These are phyloP conservation scores for Neurospora tetraspora DNA, from an alignment of 495 filamentous ascomycete species.

Conservation along the genomic window DNA sequence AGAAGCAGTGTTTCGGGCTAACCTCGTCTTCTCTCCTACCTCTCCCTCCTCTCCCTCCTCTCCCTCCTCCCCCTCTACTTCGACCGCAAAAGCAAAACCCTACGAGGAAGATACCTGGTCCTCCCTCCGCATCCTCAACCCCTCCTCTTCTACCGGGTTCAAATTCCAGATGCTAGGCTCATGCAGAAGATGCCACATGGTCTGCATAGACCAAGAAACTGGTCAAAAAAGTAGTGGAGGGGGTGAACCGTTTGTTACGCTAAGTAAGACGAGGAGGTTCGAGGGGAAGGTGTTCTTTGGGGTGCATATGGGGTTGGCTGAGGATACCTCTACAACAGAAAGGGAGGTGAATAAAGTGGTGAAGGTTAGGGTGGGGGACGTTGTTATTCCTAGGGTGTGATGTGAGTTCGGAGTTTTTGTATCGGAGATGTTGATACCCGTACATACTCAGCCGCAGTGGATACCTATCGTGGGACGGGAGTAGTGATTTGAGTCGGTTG, in stretches of 20 bases:
- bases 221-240: constrained; percentile 51
- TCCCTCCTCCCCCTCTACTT: constrained; percentile 18
- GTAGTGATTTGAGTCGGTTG: no score
- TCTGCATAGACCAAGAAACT: constrained; percentile 82
- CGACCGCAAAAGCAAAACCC: constrained; percentile 6
- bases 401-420: not conserved
- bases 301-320: constrained; percentile 53
- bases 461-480: no score
- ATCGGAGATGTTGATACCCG: no score
- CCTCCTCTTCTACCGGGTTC: no score
- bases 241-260: constrained; percentile 81
- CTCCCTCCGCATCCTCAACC: no score
- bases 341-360: constrained; percentile 30
- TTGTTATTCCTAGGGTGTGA: constrained; percentile 19
- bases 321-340: constrained; percentile 10
- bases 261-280: constrained; percentile 74
- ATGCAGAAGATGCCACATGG: constrained; percentile 89
- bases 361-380: constrained; percentile 49
- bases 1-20: constrained; percentile 67
- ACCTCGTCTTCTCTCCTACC: constrained; percentile 43
- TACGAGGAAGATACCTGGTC: constrained; percentile 51
- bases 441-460: no score
- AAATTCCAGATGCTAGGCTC: constrained; percentile 63
- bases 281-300: constrained; percentile 83
- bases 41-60: not conserved